These are phyloP conservation scores for Cercis canadensis DNA, from an alignment of 306 rosid species.

Conservation along the genomic window DNA sequence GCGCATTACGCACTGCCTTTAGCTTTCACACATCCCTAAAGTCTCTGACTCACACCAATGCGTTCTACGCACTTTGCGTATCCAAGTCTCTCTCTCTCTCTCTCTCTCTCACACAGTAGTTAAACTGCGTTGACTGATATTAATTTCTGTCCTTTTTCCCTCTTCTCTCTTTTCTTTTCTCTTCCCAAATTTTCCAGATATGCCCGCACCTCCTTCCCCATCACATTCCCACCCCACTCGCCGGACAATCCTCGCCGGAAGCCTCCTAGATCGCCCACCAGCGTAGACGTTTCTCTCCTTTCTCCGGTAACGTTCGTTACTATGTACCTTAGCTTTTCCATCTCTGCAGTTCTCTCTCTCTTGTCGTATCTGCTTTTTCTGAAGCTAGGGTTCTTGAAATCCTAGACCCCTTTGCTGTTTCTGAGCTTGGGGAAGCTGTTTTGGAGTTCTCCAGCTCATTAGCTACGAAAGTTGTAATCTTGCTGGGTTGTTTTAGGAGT, in stretches of 20 bases:
- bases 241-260: slow-evolving; percentile 33
- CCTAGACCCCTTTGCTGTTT: slow-evolving; percentile 36
- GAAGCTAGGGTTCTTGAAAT: slow-evolving; percentile 43
- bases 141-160: not conserved
- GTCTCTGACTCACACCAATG: not conserved
- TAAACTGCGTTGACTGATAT: slow-evolving; percentile 73
- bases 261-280: not conserved
- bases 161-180: not conserved
- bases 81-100: slow-evolving; percentile 46
- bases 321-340: not conserved
- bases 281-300: not conserved
- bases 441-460: slow-evolving; percentile 25
- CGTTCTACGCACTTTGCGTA: slow-evolving; percentile 72
- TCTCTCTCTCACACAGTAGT: slow-evolving; percentile 39
- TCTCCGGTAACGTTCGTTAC: not conserved
- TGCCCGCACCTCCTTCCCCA: slow-evolving; percentile 8
- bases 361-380: not conserved
- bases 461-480: not conserved
- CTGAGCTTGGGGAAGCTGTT: not conserved
- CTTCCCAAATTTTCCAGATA: slow-evolving; percentile 11
- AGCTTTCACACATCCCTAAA: not conserved
- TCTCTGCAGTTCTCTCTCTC: not conserved
- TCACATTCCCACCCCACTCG: slow-evolving; percentile 6
- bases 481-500: not conserved
- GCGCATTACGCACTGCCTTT: slow-evolving; percentile 37